Evolutionary conservation across 2,329 filamentous ascomycete genomes (phyloP).

Genomic region (Biscogniauxia sp.): DNA sequence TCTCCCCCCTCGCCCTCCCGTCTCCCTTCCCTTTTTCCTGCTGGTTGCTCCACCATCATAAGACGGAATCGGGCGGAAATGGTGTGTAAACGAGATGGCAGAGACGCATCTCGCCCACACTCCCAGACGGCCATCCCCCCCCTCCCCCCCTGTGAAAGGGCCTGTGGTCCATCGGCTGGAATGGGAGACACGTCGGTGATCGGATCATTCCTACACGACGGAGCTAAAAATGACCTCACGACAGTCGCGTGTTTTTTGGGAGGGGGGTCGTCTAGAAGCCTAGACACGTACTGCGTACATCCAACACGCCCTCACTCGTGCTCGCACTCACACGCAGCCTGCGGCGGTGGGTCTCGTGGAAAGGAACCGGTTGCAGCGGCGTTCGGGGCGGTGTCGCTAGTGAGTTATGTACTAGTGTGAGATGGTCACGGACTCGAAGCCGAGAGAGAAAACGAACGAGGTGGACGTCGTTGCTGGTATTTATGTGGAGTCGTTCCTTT

Average conservation of each 20-base stretch:
- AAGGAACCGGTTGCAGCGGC: not conserved
- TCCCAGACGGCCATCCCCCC: not conserved
- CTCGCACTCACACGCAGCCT: not conserved
- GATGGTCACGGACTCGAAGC: not conserved
- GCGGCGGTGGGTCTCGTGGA: not conserved
- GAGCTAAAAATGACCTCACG: not conserved
- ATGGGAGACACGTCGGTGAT: not conserved
- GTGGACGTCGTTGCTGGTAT: not conserved
- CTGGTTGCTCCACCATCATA: not conserved
- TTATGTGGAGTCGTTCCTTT: not conserved
- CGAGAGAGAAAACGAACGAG: not conserved
- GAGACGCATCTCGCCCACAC: not conserved
- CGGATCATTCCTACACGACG: not conserved
- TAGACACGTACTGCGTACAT: not conserved
- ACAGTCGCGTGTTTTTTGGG: not conserved
- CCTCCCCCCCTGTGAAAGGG: too few species aligned
- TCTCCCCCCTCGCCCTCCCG: not conserved
- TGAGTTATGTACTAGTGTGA: not conserved
- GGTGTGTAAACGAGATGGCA: not conserved
- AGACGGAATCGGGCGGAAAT: not conserved
- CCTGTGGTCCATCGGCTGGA: not conserved
- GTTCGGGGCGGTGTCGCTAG: not conserved
- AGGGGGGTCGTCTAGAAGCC: not conserved
- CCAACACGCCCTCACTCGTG: not conserved
- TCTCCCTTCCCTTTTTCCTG: not conserved